Conservation (phyloP, 352 stramenopile species). For the Phytophthora colocasiae region DNA sequence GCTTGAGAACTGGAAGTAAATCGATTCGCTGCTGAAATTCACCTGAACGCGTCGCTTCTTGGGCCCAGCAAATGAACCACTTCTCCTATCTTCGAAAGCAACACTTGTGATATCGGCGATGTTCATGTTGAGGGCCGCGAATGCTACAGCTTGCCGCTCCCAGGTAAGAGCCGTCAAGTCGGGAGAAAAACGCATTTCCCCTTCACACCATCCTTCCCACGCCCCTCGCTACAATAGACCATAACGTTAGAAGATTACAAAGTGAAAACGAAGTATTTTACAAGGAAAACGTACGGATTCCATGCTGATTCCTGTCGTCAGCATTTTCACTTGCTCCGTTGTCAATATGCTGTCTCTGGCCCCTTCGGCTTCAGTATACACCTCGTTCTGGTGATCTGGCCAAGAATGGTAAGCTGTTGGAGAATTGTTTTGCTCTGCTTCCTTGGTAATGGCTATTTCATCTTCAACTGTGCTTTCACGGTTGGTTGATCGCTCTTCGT, state of each 20-base stretch:
- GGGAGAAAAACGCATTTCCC: conserved; percentile 23
- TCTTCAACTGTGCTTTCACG: conserved; percentile 21
- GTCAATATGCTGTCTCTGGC: neutral
- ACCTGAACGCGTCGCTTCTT: conserved; percentile 23
- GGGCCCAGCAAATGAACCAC: neutral
- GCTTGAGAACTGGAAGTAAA: conserved; percentile 19
- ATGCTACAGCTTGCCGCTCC: conserved; percentile 27
- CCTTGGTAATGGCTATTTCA: neutral
- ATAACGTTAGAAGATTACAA: too few species aligned
- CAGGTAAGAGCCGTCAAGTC: conserved; percentile 25
- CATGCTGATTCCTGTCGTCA: conserved; percentile 21
- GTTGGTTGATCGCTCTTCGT: conserved; percentile 20
- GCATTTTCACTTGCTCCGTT: conserved; percentile 9
- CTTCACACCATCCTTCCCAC: conserved; percentile 39
- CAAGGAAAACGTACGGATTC: conserved; percentile 21
- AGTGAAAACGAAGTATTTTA: too few species aligned
- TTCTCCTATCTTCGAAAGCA: conserved; percentile 12
- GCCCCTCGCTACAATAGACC: conserved; percentile 24
- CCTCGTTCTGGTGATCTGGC: neutral
- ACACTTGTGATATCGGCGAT: conserved; percentile 25
- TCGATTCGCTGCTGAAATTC: conserved; percentile 20
- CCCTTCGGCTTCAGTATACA: neutral
- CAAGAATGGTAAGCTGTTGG: conserved; percentile 31
- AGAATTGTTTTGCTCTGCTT: conserved; percentile 11
- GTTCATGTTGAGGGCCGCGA: conserved; percentile 29